Conservation (phyloP, 768 basidiomycete species). For the Mycena kentingensis region DNA sequence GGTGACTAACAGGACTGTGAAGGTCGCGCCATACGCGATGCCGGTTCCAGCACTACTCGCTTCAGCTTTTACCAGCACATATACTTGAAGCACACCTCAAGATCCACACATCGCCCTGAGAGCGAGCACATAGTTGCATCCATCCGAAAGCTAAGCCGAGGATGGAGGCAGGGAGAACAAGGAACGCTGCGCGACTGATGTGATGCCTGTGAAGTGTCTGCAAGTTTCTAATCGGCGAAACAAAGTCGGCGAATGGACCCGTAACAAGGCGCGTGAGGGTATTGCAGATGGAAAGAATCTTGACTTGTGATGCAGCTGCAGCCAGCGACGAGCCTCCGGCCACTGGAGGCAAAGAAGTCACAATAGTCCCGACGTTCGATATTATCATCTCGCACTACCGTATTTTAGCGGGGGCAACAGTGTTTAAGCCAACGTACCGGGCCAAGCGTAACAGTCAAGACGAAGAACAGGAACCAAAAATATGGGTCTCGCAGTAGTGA, state of each 20-base stretch:
- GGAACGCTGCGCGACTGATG: constrained; percentile 64
- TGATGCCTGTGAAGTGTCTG: constrained; percentile 44
- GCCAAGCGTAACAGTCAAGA: constrained; percentile 60
- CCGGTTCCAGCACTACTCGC: constrained; percentile 61
- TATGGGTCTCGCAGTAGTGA: constrained; percentile 54
- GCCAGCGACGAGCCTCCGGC: constrained; percentile 16
- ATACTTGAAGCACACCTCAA: constrained; percentile 53
- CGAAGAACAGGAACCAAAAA: constrained; percentile 65
- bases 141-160: constrained; percentile 57
- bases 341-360: constrained; percentile 57
- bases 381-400: constrained; percentile 77
- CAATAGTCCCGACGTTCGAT: constrained; percentile 78
- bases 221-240: constrained; percentile 58
- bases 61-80: constrained; percentile 4
- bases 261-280: constrained; percentile 67
- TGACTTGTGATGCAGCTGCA: constrained; percentile 51
- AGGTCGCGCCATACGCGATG: constrained; percentile 66
- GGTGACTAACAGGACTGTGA: constrained; percentile 47
- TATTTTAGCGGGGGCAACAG: constrained; percentile 3
- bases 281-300: constrained; percentile 68
- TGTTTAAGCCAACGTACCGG: constrained; percentile 49
- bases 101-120: constrained; percentile 62
- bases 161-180: constrained; percentile 49
- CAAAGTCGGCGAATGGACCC: constrained; percentile 71
- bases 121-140: constrained; percentile 50